Percentiles rank a stretch among this genome's conserved stretches.
Evolutionary conservation across 371 early-diverging fungal genomes (phyloP).

Genomic region (Mortierella sp.): DNA sequence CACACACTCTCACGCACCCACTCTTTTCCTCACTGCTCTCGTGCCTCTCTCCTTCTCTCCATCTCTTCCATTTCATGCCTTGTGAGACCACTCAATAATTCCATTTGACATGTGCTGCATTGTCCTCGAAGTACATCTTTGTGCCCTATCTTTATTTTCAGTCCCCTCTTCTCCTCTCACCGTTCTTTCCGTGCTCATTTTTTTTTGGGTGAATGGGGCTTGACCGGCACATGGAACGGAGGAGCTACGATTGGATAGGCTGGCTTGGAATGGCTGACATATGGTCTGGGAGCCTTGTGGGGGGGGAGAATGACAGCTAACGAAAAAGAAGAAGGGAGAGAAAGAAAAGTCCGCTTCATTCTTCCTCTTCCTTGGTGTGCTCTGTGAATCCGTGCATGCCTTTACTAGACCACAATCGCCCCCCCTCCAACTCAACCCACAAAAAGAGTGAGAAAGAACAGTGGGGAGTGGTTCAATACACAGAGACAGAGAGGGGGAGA

Average conservation of each 20-base stretch:
- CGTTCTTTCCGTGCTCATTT: neutral
- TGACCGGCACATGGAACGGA: slow-evolving; percentile 6
- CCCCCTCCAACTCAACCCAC: neutral
- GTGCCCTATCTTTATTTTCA: neutral
- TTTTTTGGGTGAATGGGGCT: neutral
- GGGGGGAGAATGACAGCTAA: neutral
- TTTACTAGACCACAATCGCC: neutral
- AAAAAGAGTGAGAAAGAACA: neutral
- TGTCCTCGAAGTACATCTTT: neutral
- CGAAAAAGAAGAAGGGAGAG: neutral
- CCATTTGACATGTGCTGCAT: neutral
- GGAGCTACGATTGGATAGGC: neutral
- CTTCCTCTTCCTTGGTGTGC: neutral
- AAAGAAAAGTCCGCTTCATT: neutral
- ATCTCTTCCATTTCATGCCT: neutral
- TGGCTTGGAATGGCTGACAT: neutral
- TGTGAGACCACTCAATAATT: neutral
- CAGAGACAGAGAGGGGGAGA: neutral
- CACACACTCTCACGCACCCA: neutral
- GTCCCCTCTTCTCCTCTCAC: neutral
- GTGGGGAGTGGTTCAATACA: neutral
- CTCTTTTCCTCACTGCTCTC: neutral
- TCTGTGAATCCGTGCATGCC: neutral
- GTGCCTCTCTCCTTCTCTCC: neutral
- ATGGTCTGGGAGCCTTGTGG: neutral